phyloP scores from a whole-genome alignment of 176 grass and related monocot genomes.

The Sorghum bicolor region Sorghum_bicolor_NCBIv3 NC_012872.2:65881501-65882000 shows the following conservation, averaged over 20 bases:
- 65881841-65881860: too few species aligned
- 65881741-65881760: background rate
- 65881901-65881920: too few species aligned
- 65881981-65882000: too few species aligned
- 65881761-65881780: background rate
- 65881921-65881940: too few species aligned
- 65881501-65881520: background rate
- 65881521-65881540: background rate
- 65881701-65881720: background rate
- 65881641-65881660: background rate
- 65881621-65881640: background rate
- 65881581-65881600: background rate
- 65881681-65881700: background rate
- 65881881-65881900: too few species aligned
- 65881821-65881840: too few species aligned
- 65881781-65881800: background rate
- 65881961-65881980: too few species aligned
- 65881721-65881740: background rate
- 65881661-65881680: background rate
- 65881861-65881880: too few species aligned
- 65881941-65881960: too few species aligned
- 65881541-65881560: background rate
- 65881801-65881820: too few species aligned
- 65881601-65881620: background rate
- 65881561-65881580: background rate